Evolutionary conservation across 2,329 filamentous ascomycete genomes (phyloP).

Genomic region (Penicillium sclerotiorum): DNA sequence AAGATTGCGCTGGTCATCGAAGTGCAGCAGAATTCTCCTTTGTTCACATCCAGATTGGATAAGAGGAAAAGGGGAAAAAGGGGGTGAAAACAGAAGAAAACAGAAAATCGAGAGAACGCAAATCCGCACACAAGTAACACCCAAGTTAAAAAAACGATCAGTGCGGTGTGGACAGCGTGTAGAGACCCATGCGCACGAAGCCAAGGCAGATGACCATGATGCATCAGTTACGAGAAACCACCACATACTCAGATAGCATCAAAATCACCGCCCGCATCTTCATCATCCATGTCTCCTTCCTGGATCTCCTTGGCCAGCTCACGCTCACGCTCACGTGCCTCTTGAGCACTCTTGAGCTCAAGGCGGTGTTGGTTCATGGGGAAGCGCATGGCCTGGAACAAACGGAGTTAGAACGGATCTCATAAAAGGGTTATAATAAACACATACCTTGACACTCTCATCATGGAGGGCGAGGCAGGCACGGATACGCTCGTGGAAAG

Average conservation of each 20-base stretch:
- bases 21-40: constrained; percentile 29
- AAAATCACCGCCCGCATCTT: constrained; percentile 93
- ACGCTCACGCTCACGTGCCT: constrained; percentile 92
- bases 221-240: constrained; percentile 23
- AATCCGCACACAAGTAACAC: constrained; percentile 34
- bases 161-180: no score
- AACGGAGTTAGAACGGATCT: constrained; percentile 22
- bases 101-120: no score
- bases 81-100: background rate
- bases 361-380: constrained; percentile 99
- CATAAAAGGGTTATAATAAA: background rate
- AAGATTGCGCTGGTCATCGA: constrained; percentile 30
- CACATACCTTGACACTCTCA: constrained; percentile 89
- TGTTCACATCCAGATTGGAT: constrained; percentile 26
- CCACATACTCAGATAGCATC: constrained; percentile 79
- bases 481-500: constrained; percentile 94
- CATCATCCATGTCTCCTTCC: constrained; percentile 94
- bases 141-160: constrained; percentile 27
- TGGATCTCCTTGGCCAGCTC: constrained; percentile 99
- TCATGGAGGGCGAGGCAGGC: constrained; percentile 92
- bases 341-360: constrained; percentile 96
- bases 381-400: constrained; percentile 85
- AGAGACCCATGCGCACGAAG: constrained; percentile 17
- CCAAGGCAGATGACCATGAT: constrained; percentile 17
- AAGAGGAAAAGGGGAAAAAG: background rate